phyloP scores from a whole-genome alignment of 208 protist genomes.

The Leishmania aethiopica region DNA sequence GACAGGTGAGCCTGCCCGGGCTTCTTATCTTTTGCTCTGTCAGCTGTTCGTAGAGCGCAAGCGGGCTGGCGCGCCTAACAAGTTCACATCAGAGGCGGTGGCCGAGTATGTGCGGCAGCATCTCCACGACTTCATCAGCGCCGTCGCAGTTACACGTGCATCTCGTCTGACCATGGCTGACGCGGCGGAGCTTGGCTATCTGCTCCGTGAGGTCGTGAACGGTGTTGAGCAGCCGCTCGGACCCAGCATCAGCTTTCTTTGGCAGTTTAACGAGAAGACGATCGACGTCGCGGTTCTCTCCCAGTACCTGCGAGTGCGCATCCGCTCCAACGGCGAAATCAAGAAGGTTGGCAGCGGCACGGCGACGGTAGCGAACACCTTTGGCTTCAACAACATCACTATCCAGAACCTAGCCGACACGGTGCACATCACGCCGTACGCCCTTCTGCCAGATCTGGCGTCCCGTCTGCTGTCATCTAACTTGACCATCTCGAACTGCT shows the following conservation, averaged over 20 bases:
- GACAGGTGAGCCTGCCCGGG: conserved; percentile 80
- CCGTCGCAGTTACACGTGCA: conserved; percentile 64
- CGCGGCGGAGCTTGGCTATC: conserved; percentile 77
- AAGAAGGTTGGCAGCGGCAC: conserved; percentile 17
- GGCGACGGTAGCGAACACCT: conserved; percentile 7
- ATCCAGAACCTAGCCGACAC: conserved; percentile 48
- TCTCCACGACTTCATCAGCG: conserved; percentile 86
- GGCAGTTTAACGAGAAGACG: conserved; percentile 78
- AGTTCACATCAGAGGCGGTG: conserved; percentile 48
- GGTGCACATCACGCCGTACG: conserved; percentile 64
- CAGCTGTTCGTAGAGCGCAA: conserved; percentile 85
- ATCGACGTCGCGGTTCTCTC: conserved; percentile 86
- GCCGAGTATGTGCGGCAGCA: conserved; percentile 78
- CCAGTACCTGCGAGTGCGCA: conserved; percentile 89
- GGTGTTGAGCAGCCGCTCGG: conserved; percentile 89
- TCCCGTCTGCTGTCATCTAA: conserved; percentile 60
- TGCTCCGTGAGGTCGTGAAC: conserved; percentile 86
- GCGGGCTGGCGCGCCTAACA: conserved; percentile 37
- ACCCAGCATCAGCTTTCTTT: conserved; percentile 79
- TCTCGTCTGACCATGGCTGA: conserved; percentile 76
- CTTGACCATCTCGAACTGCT: conserved; percentile 72
- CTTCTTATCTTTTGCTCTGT: conserved; percentile 84
- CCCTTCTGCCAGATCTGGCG: conserved; percentile 43
- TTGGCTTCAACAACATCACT: conserved; percentile 73
- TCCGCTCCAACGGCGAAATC: conserved; percentile 68